Percentiles rank a stretch among this genome's conserved stretches.
These are phyloP conservation scores for Plasmodium gonderi DNA, from an alignment of 169 alveolate species.

Conservation along the genomic window DNA sequence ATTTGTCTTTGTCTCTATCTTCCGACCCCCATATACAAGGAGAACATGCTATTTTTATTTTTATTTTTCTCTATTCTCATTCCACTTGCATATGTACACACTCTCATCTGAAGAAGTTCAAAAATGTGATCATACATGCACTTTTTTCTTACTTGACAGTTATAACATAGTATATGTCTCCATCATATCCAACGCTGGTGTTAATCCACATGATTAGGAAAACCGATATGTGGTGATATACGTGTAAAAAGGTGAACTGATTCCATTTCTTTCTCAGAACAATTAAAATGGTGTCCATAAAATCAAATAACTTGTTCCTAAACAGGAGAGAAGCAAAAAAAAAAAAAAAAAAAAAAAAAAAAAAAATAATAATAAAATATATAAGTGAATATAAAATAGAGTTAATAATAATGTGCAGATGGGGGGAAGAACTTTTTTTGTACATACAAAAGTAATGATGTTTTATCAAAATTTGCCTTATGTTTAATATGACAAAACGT, in stretches of 20 bases:
- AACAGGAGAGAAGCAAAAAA: not conserved
- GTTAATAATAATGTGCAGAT: not conserved
- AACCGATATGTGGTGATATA: constrained; percentile 80
- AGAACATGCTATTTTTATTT: too few species aligned
- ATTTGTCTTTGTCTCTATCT: too few species aligned
- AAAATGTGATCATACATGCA: not conserved
- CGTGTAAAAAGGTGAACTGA: constrained; percentile 80
- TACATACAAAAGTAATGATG: too few species aligned
- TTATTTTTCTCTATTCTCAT: not conserved
- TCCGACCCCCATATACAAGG: too few species aligned
- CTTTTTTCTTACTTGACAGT: constrained; percentile 70
- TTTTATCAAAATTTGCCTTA: too few species aligned
- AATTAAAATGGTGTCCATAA: constrained; percentile 77
- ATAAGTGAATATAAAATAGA: not conserved
- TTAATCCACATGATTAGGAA: constrained; percentile 80
- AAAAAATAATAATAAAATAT: not conserved
- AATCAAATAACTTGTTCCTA: constrained; percentile 75
- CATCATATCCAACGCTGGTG: constrained; percentile 82
- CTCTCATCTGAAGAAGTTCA: not conserved
- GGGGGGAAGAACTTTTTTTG: not conserved
- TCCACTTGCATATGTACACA: not conserved
- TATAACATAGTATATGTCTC: constrained; percentile 79
- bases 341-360: not conserved
- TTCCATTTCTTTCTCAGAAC: constrained; percentile 77
- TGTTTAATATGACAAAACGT: too few species aligned